Evolutionary conservation across 129 eudicot genomes (phyloP).

Genomic region (Arctium lappa): DNA sequence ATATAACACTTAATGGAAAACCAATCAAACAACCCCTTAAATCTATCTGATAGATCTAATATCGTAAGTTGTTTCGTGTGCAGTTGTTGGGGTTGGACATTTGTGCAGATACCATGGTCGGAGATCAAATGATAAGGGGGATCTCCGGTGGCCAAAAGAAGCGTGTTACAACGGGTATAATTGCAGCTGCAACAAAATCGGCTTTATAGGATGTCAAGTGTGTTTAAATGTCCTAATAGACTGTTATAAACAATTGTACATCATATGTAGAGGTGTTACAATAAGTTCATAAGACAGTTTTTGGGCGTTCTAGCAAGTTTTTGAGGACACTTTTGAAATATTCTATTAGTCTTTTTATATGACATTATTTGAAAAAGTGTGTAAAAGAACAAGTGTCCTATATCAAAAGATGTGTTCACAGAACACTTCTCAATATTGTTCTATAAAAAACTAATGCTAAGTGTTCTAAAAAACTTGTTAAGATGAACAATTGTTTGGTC

Average conservation of each 20-base stretch:
- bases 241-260: not conserved
- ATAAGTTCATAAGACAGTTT: not conserved
- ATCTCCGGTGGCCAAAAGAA: conserved; percentile 40
- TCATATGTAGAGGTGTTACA: not conserved
- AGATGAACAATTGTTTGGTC: not conserved
- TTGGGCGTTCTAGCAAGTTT: not conserved
- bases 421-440: too few relatives aligned
- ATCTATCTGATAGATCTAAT: not conserved
- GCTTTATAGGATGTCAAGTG: not conserved
- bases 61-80: conserved; percentile 5
- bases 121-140: conserved; percentile 37
- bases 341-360: not conserved
- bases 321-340: not conserved
- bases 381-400: not conserved
- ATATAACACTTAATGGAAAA: too few relatives aligned
- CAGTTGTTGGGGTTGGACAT: conserved; percentile 35
- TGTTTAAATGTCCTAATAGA: not conserved
- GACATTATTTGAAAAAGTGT: not conserved
- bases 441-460: too few relatives aligned
- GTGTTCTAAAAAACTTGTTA: too few relatives aligned
- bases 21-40: too few relatives aligned
- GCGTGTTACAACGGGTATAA: conserved; percentile 42
- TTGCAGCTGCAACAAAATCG: not conserved
- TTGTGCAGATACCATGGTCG: conserved; percentile 39
- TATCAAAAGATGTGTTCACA: too few relatives aligned